These are phyloP conservation scores for Pichia gijzeniarum DNA, from an alignment of 805 yeast species.

Conservation along the genomic window DNA sequence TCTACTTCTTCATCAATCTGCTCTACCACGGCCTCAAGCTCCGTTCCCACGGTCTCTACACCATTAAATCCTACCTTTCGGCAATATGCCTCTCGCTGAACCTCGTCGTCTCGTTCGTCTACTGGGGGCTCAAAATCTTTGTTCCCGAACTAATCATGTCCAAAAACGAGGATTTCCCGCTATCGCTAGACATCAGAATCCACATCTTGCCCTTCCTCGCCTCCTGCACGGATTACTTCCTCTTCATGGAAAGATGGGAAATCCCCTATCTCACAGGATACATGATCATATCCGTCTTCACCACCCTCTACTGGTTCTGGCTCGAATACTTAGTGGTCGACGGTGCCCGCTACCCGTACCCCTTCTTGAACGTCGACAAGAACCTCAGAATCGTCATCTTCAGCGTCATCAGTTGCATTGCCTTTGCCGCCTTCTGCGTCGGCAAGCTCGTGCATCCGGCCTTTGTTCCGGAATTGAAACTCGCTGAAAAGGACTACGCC, in stretches of 20 bases:
- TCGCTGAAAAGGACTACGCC: constrained; percentile 7
- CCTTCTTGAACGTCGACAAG: constrained; percentile 51
- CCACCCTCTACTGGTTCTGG: constrained; percentile 48
- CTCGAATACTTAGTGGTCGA: constrained; percentile 45
- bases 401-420: constrained; percentile 35
- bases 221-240: constrained; percentile 48
- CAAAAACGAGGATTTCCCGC: constrained; percentile 35
- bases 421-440: constrained; percentile 25
- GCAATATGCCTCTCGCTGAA: constrained; percentile 55
- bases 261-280: constrained; percentile 34
- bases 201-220: constrained; percentile 54
- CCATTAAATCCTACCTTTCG: constrained; percentile 37
- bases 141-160: constrained; percentile 42
- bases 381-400: constrained; percentile 43
- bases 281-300: constrained; percentile 31
- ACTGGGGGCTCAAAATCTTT: constrained; percentile 63
- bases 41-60: neutral
- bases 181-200: constrained; percentile 47
- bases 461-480: constrained; percentile 9
- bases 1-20: constrained; percentile 36
- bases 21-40: constrained; percentile 32
- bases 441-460: constrained; percentile 20
- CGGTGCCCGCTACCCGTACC: constrained; percentile 50
- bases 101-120: constrained; percentile 52
- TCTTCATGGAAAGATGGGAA: constrained; percentile 43